These are phyloP conservation scores for Graphium sp. DNA, from an alignment of 2,329 filamentous ascomycete genomes.

Conservation along the genomic window DNA sequence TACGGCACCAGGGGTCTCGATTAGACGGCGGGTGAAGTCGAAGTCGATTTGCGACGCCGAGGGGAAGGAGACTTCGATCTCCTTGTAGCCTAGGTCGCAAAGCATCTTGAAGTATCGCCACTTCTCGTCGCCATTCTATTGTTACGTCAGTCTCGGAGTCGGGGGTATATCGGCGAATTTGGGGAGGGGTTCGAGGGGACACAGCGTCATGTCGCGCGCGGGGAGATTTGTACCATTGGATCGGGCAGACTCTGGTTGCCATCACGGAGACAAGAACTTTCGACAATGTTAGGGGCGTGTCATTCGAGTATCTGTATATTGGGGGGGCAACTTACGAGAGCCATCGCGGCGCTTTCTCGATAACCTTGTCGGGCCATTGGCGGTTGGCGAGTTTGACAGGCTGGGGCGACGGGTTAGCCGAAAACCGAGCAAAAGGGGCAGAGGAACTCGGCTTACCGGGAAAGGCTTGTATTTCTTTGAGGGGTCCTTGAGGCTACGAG, in stretches of 20 bases:
- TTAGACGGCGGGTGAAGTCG: conserved; percentile 70
- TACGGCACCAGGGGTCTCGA: conserved; percentile 68
- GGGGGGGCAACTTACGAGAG: conserved; percentile 75
- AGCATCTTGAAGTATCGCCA: conserved; percentile 93
- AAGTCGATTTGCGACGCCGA: conserved; percentile 92
- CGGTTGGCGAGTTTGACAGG: conserved; percentile 51
- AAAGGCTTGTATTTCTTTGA: conserved; percentile 8
- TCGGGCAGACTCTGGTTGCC: conserved; percentile 88
- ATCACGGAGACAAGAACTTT: conserved; percentile 45
- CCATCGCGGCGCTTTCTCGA: conserved; percentile 81
- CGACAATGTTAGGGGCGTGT: conserved; percentile 1
- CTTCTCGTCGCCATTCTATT: conserved; percentile 82
- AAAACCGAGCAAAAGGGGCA: neutral
- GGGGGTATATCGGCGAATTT: neutral
- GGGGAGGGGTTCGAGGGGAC: conserved; percentile 1
- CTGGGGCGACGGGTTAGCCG: conserved; percentile 2
- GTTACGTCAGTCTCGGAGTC: conserved; percentile 5
- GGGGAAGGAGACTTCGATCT: conserved; percentile 93
- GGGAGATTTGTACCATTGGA: conserved; percentile 57
- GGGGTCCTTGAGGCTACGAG: conserved; percentile 2
- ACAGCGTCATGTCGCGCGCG: neutral
- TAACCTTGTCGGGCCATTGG: conserved; percentile 69
- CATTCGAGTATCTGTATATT: conserved; percentile 7
- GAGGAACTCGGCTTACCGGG: conserved; percentile 4
- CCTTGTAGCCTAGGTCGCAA: conserved; percentile 82